Percentiles rank a stretch among this genome's conserved stretches.
Conservation (phyloP, 164 flowering plant species). For the Piper longum region DNA sequence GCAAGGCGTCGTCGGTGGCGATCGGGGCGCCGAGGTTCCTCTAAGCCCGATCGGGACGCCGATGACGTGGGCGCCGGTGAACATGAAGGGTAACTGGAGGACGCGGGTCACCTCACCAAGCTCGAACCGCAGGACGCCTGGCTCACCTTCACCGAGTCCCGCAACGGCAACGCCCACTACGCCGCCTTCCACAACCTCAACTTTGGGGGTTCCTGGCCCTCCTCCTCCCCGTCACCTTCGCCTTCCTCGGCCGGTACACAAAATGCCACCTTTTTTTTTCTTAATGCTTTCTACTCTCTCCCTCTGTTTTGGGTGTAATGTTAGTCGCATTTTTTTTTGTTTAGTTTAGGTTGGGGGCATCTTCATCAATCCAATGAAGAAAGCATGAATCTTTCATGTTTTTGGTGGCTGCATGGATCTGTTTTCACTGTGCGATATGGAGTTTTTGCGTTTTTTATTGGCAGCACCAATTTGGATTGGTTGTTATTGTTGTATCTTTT, state of each 20-base stretch:
- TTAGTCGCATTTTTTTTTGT: too few relatives aligned
- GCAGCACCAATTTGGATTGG: too few relatives aligned
- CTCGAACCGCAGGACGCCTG: conserved; percentile 97
- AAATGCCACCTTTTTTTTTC: background rate
- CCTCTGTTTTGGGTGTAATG: background rate
- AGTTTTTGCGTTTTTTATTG: too few relatives aligned
- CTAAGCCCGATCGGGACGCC: conserved; percentile 95
- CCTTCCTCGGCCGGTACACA: conserved; percentile 79
- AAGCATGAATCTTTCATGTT: too few relatives aligned
- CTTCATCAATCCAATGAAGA: too few relatives aligned
- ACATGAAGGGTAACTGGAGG: conserved; percentile 94
- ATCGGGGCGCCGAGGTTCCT: conserved; percentile 86
- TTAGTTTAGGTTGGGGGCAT: too few relatives aligned
- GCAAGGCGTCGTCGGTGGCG: conserved; percentile 41
- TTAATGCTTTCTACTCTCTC: background rate
- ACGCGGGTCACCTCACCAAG: conserved; percentile 90
- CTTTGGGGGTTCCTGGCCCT: conserved; percentile 98
- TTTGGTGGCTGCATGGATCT: too few relatives aligned
- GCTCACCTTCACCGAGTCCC: conserved; percentile 94
- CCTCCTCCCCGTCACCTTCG: conserved; percentile 82
- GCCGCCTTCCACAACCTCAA: conserved; percentile 96
- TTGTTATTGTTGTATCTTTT: too few relatives aligned
- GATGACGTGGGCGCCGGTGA: conserved; percentile 81
- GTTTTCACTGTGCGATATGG: too few relatives aligned
- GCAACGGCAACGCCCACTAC: conserved; percentile 95